These are phyloP conservation scores for Marasmius oreades DNA, from an alignment of 1,284 basidiomycete genomes.

Conservation along the genomic window DNA sequence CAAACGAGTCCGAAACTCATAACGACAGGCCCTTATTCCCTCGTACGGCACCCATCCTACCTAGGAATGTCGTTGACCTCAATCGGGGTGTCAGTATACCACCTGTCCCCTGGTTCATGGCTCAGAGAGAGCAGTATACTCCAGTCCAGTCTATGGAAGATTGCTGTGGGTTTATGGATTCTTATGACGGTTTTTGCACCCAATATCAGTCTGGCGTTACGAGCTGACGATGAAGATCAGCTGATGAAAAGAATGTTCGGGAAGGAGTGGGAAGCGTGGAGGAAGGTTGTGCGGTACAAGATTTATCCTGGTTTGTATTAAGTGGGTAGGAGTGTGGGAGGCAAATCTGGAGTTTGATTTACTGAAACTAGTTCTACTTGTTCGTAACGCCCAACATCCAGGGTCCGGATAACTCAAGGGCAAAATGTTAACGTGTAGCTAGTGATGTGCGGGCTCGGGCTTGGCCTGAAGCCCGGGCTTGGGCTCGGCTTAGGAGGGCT, in stretches of 20 bases:
- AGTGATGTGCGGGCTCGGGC: too few species aligned
- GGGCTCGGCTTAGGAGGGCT: too few species aligned
- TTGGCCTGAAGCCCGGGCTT: too few species aligned
- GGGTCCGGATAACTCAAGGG: too few species aligned
- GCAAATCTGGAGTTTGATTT: too few species aligned
- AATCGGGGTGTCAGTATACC: neutral
- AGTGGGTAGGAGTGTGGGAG: too few species aligned
- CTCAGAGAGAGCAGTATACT: neutral
- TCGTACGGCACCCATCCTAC: neutral
- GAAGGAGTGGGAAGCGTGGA: neutral
- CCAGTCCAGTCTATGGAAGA: neutral
- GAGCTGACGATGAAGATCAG: neutral
- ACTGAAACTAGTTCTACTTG: too few species aligned
- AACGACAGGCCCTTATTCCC: neutral
- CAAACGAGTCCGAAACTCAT: neutral
- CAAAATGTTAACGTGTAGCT: slow-evolving; percentile 28
- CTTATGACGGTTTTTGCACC: too few species aligned
- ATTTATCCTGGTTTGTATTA: neutral
- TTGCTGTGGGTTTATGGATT: neutral
- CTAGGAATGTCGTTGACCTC: neutral
- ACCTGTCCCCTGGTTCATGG: neutral
- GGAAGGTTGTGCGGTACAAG: neutral
- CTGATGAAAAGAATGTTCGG: neutral
- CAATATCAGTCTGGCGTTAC: neutral
- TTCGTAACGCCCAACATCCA: too few species aligned